Evolutionary conservation across 169 alveolate genomes (phyloP).

Genomic region (Perkinsus chesapeaki): DNA sequence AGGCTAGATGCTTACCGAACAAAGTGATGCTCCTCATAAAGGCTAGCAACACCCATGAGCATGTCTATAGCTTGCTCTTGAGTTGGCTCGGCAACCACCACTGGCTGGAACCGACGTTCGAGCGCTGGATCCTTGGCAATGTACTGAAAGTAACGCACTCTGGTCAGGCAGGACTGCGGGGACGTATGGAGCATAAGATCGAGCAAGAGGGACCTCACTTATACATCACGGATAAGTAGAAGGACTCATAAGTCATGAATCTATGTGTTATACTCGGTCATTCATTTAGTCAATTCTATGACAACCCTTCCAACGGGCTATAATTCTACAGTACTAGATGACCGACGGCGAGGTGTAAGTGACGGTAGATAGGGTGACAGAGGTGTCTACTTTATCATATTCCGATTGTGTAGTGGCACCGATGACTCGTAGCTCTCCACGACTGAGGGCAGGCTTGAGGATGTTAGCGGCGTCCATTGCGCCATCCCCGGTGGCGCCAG

Average conservation of each 20-base stretch:
- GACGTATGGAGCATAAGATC: no score
- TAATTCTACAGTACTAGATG: no score
- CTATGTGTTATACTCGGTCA: no score
- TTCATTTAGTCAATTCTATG: no score
- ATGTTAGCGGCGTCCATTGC: slow-evolving; percentile 79
- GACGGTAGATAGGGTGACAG: no score
- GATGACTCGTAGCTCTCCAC: slow-evolving; percentile 60
- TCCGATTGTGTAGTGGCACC: slow-evolving; percentile 17
- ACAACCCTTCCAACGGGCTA: no score
- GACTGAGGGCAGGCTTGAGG: slow-evolving; percentile 73
- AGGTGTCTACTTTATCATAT: slow-evolving; percentile 16
- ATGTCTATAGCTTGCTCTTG: slow-evolving; percentile 66
- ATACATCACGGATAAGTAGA: no score
- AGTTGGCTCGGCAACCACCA: slow-evolving; percentile 65
- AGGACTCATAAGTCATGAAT: no score
- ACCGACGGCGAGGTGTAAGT: no score
- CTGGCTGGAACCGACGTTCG: slow-evolving; percentile 79
- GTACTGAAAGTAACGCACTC: not conserved
- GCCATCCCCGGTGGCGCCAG: slow-evolving; percentile 72
- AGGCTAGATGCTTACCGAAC: no score
- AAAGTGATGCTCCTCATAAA: slow-evolving; percentile 70
- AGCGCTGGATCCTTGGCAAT: slow-evolving; percentile 74
- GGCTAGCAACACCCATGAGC: slow-evolving; percentile 60
- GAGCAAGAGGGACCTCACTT: no score
- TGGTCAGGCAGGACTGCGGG: not conserved